phyloP scores from a whole-genome alignment of 2,329 filamentous ascomycete species.

The Diplodia corticola region DNA sequence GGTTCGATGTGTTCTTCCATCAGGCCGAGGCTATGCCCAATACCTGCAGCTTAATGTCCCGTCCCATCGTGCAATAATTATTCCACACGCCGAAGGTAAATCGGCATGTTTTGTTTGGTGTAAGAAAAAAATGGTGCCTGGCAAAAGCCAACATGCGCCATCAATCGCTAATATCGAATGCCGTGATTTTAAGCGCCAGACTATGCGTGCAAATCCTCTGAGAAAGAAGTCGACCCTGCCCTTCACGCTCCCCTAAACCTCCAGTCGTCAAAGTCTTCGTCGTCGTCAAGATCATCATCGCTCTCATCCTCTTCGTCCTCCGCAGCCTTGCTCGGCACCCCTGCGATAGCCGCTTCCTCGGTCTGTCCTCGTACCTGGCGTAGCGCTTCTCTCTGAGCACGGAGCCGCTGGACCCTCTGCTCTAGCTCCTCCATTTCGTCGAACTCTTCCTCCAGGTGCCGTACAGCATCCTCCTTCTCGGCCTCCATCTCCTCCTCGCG shows the following conservation, averaged over 20 bases:
- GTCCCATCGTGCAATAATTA: not conserved
- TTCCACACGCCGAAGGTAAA: not conserved
- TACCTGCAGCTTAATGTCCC: not conserved
- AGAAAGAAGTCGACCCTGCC: not conserved
- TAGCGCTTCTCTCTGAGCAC: conserved; percentile 49
- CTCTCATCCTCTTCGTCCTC: conserved; percentile 34
- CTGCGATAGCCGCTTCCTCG: conserved; percentile 1
- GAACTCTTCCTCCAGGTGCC: conserved; percentile 49
- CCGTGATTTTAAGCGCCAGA: not conserved
- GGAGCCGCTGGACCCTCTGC: conserved; percentile 46
- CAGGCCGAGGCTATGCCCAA: not conserved
- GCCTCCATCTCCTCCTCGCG: conserved; percentile 49
- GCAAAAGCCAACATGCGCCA: conserved; percentile 8
- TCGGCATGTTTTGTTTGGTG: not conserved
- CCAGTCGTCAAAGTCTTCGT: conserved; percentile 39
- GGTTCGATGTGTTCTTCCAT: not conserved
- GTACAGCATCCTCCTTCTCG: conserved; percentile 50
- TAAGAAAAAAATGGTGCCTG: not conserved
- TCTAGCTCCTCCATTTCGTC: conserved; percentile 53
- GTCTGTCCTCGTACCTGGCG: conserved; percentile 30
- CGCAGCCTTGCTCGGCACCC: conserved; percentile 20
- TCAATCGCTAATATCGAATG: conserved; percentile 4
- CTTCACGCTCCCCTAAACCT: conserved; percentile 37
- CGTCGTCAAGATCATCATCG: conserved; percentile 37
- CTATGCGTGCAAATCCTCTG: not conserved